phyloP scores from a whole-genome alignment of 108 stramenopile species.

The Stephanodiscus triporus region DNA sequence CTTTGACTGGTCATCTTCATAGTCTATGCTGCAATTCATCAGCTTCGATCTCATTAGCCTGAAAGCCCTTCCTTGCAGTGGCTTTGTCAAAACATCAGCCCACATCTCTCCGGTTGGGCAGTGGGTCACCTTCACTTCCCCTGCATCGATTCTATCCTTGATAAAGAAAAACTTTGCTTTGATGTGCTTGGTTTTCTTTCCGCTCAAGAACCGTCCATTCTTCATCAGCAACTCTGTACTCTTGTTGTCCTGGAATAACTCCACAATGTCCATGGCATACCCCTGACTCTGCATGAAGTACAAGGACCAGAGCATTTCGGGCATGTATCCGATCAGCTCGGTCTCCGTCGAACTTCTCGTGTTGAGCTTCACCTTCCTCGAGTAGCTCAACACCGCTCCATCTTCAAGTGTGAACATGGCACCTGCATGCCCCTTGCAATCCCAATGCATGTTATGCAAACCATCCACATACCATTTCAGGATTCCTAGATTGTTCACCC shows the following conservation, averaged over 20 bases:
- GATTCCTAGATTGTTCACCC: neutral
- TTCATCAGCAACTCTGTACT: neutral
- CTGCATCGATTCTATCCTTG: constrained; percentile 33
- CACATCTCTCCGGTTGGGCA: constrained; percentile 53
- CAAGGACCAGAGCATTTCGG: constrained; percentile 39
- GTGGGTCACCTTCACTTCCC: constrained; percentile 26
- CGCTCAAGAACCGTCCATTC: neutral
- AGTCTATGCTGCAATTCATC: too few species aligned
- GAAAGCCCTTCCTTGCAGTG: constrained; percentile 23
- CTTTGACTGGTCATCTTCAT: neutral
- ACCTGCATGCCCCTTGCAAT: constrained; percentile 28
- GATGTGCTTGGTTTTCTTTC: constrained; percentile 24
- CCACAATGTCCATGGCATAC: constrained; percentile 17
- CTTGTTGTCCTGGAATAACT: constrained; percentile 26
- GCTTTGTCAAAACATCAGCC: constrained; percentile 52
- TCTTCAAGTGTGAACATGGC: constrained; percentile 17
- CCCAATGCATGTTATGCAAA: neutral
- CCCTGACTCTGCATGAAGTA: constrained; percentile 54
- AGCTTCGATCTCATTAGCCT: neutral
- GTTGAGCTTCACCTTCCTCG: constrained; percentile 20
- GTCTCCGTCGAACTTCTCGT: neutral
- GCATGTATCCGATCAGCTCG: neutral
- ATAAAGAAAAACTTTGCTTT: constrained; percentile 56
- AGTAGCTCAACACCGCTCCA: constrained; percentile 23
- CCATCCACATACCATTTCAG: constrained; percentile 37